Conservation (phyloP, 225 moss, liverwort and hornwort genomes). For the Marchantia paleacea region DNA sequence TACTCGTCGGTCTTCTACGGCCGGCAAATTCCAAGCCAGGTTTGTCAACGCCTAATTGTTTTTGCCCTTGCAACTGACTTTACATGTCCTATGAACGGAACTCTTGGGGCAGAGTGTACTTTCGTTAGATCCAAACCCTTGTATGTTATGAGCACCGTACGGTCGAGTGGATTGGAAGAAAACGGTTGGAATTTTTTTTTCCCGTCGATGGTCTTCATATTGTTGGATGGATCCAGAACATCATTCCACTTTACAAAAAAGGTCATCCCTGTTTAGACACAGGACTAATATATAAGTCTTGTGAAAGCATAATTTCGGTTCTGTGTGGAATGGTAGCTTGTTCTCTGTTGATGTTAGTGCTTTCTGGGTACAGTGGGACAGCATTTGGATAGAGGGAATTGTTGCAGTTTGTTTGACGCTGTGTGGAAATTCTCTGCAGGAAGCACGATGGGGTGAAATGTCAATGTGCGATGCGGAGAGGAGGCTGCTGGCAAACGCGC, state of each 20-base stretch:
- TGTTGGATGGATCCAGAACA: background rate
- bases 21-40: conserved; percentile 81
- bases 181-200: background rate
- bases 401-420: background rate
- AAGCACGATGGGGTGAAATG: conserved; percentile 48
- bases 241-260: background rate
- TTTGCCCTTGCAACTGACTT: background rate
- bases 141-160: background rate
- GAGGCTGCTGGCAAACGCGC: conserved; percentile 51
- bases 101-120: background rate
- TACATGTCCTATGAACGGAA: background rate
- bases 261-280: too few species aligned
- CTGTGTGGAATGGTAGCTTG: too few species aligned
- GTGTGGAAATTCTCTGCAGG: conserved; percentile 25
- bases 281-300: too few species aligned
- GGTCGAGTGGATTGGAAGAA: too few species aligned
- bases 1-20: conserved; percentile 61
- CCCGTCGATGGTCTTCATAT: background rate
- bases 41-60: conserved; percentile 6
- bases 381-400: background rate
- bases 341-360: background rate
- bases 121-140: background rate
- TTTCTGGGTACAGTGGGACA: background rate
- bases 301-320: too few species aligned
- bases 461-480: conserved; percentile 54